phyloP scores from a whole-genome alignment of 331 rosid species.

The Prunus yedoensis region DNA sequence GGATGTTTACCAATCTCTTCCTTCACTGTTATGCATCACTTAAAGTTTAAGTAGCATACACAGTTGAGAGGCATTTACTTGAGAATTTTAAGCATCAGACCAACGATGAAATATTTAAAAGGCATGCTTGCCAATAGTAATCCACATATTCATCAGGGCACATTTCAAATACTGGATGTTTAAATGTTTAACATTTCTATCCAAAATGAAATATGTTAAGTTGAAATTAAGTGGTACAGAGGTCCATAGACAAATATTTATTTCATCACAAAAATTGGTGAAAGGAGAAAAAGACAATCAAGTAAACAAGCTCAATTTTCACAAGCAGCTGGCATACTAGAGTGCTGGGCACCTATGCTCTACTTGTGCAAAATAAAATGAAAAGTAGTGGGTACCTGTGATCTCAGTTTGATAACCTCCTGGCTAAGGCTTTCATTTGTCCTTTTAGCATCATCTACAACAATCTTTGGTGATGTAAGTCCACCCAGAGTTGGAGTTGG shows the following conservation, averaged over 20 bases:
- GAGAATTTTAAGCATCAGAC: neutral
- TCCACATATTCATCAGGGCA: neutral
- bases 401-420: constrained; percentile 90
- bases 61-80: too few species aligned
- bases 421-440: constrained; percentile 88
- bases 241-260: neutral
- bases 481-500: constrained; percentile 99
- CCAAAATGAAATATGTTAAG: too few species aligned
- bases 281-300: neutral
- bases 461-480: constrained; percentile 92
- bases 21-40: neutral
- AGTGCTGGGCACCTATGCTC: neutral
- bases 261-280: neutral
- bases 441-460: constrained; percentile 81
- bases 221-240: neutral
- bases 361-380: neutral
- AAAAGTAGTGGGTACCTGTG: constrained; percentile 58
- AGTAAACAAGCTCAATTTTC: neutral
- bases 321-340: neutral
- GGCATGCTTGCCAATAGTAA: neutral
- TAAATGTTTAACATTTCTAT: neutral
- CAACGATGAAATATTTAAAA: too few species aligned
- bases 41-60: too few species aligned
- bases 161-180: neutral
- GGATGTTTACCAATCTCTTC: neutral